Evolutionary conservation across 2,329 filamentous ascomycete species (phyloP), one percentile per base, ranked within the genome.

Genomic region (Paecilomyces sp.): DNA sequence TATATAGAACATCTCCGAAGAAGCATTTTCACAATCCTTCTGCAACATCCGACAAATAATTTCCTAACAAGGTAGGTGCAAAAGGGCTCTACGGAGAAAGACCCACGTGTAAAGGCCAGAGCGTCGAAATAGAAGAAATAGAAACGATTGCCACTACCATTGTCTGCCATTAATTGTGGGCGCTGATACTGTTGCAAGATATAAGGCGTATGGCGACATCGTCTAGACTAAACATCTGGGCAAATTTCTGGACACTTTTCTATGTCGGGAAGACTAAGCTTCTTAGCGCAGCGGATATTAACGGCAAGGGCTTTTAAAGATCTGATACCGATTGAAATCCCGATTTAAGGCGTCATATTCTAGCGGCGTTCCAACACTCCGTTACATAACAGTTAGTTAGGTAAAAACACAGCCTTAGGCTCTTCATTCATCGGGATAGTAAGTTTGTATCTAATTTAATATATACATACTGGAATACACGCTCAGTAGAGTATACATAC

Each of bases 171-270:
- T 34, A 18, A 24, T 36, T 18, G 33, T 56, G 54, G n/a, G 24
- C 36, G 30, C 54, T 56, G 11, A 36, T 22, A 31, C 25, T 56
- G 54, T 56, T 41, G 54, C 54, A 56, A 56, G 30, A 56, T 34
- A n/a, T 9, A 36, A 11, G 22, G 54, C 15, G 8, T 34, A 56
- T 56, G 54, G 41, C 30, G 54, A 28, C 22, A 56, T 56, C 36
- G 13, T 18, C 36, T 6, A 47, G 7, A n/a, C 15, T 18, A 8
- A n/a, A 18, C 1, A 15, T 18, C n/a, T 47, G 36, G 36, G 36
- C 15, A 47, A 47, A 18, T 18, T 18, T 1, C 2, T 4, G 13
- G 36, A 15, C 31, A 33, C 31, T 33, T 33, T 33, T 33, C 31
- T 33, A 33, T 33, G 11, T 33, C 31, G 31, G 31, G 31, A 33